Evolutionary conservation across 495 filamentous ascomycete genomes (phyloP).

Genomic region (Penicillium cosmopolitanum): DNA sequence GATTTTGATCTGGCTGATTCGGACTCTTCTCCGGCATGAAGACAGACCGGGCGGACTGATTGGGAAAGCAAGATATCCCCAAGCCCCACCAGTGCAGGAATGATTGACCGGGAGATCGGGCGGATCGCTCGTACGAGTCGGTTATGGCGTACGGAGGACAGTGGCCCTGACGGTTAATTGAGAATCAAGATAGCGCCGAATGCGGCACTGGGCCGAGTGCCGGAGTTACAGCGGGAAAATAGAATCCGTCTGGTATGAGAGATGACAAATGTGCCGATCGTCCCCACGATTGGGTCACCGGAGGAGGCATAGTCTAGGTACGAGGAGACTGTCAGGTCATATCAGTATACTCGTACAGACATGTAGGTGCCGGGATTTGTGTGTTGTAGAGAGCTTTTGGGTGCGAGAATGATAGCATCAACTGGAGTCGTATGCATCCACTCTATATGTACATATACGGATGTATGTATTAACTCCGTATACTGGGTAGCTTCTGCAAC

Average conservation of each 20-base stretch:
- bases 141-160: neutral
- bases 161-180: constrained; percentile 23
- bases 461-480: no score
- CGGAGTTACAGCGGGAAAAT: constrained; percentile 42
- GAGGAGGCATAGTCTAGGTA: constrained; percentile 11
- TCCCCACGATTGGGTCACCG: constrained; percentile 45
- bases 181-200: constrained; percentile 18
- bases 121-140: constrained; percentile 16
- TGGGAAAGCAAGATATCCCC: constrained; percentile 35
- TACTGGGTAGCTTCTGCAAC: no score
- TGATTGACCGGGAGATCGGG: constrained; percentile 14
- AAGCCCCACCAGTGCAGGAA: constrained; percentile 32
- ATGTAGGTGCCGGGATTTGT: no score
- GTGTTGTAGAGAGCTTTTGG: no score
- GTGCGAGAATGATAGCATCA: no score
- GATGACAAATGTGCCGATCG: constrained; percentile 51
- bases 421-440: no score
- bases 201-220: constrained; percentile 31
- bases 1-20: neutral
- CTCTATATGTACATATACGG: no score
- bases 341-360: no score
- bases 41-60: constrained; percentile 39
- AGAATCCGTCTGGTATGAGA: constrained; percentile 45
- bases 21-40: constrained; percentile 17
- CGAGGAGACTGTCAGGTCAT: neutral